Base-by-base conservation (phyloP, 2,329 filamentous ascomycete species). In the Colletotrichum sp. region DNA sequence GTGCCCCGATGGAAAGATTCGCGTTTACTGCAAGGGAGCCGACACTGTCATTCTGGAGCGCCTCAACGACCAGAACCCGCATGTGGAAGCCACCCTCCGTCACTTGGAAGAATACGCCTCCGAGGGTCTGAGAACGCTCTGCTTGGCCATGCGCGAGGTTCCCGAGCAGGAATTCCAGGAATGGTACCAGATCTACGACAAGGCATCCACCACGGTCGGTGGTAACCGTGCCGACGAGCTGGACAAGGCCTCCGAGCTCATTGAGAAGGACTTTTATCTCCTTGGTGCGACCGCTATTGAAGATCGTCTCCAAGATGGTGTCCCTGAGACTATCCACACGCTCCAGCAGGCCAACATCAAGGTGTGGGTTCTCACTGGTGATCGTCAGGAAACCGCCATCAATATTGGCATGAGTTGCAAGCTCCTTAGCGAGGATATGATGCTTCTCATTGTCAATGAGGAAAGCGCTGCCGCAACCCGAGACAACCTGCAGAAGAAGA, bases 331-430 rank as follows among this genome's bases (percentile, higher is more conserved):
- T 0, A 99, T 99, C 75, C 96, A 98, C 84, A 99, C 97, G 0
- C 89, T 99, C 32, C 98, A 99, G 85, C 95, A 96, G 78, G 97
- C 98, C 28, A 96, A 96, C 69, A 99, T 99, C 89, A 99, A 99
- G 86, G 94, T 99, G 71, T 99, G 97, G 97, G 97, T 99, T 24
- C 86, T 99, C 84, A 99, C 97, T 52, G 97, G 97, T 80, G 97
- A 99, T 88, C 92, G 97, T 81, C 98, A 99, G 86, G 97, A 99
- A 86, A 99, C 97, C 32, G 97, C 97, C 72, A 99, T 99, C 90
- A 99, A 99, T 84, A 99, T 99, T 79, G 97, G 98, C 78, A 99
- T 99, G 97, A 98, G 96, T 84, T 99, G 97, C 87, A 99, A 99
- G 87, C 91, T 99, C 66, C 95, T 99, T 77, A 98, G 96, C 79